Base-by-base conservation (phyloP, 192 early-diverging fungal genomes). In the Cladochytrium replicatum region DNA sequence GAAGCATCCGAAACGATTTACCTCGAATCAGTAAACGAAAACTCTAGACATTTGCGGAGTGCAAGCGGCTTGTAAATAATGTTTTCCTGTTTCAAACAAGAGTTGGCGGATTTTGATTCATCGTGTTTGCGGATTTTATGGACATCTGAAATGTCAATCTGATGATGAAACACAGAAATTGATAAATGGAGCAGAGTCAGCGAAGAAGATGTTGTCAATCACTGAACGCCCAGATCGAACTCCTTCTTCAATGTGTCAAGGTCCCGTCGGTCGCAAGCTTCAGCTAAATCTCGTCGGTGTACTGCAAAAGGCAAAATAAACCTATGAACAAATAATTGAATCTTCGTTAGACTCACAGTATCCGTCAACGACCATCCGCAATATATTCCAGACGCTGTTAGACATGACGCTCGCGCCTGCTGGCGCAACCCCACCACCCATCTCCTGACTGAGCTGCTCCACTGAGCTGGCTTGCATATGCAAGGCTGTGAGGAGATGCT, bases 141-240 rank as follows among this genome's bases (percentile, higher is more conserved):
- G n/a, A n/a, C n/a, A n/a, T n/a, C n/a, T n/a, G n/a, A n/a, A n/a
- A n/a, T n/a, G n/a, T n/a, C n/a, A n/a, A n/a, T n/a, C n/a, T n/a
- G n/a, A n/a, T n/a, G n/a, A n/a, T n/a, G n/a, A n/a, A n/a, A n/a
- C n/a, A n/a, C n/a, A n/a, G n/a, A n/a, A n/a, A n/a, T n/a, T n/a
- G n/a, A n/a, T n/a, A n/a, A n/a, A n/a, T n/a, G n/a, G n/a, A n/a
- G n/a, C n/a, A n/a, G n/a, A n/a, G n/a, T n/a, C n/a, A n/a, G n/a
- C n/a, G n/a, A n/a, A n/a, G n/a, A n/a, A n/a, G n/a, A n/a, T n/a
- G n/a, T n/a, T n/a, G n/a, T n/a, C n/a, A n/a, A n/a, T n/a, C n/a
- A n/a, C n/a, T n/a, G n/a, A n/a, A n/a, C n/a, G n/a, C n/a, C n/a
- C 65, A 96, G 93, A 41, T 88, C 89, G 66, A 93, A 96, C 46